phyloP scores from a whole-genome alignment of 2,329 filamentous ascomycete species.

The Helotiales sp. region DNA sequence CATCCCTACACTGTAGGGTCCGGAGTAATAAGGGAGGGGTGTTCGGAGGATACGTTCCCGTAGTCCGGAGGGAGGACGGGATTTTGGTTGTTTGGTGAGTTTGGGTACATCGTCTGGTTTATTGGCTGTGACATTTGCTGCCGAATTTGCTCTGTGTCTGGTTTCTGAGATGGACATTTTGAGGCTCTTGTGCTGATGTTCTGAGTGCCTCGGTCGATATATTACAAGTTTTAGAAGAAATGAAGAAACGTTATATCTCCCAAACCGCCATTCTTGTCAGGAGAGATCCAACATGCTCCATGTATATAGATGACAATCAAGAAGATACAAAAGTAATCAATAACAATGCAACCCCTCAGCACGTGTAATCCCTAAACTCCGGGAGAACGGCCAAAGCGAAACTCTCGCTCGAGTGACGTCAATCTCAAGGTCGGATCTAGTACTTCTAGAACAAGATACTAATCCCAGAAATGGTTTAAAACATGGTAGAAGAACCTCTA shows the following conservation, averaged over 20 bases:
- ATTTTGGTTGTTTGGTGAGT: conserved; percentile 39
- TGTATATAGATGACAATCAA: background rate
- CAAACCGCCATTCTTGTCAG: background rate
- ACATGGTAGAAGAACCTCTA: background rate
- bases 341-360: too few species aligned
- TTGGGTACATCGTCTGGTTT: conserved; percentile 20
- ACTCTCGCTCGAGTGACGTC: background rate
- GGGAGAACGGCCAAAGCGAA: background rate
- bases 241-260: background rate
- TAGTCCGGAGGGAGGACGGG: conserved; percentile 45
- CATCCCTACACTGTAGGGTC: conserved; percentile 51
- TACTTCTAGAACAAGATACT: background rate
- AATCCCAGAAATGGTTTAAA: too few species aligned
- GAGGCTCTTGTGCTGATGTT: background rate
- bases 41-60: conserved; percentile 47
- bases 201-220: background rate
- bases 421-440: background rate
- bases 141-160: background rate
- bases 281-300: too few species aligned
- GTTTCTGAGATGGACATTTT: background rate
- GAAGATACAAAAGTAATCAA: background rate
- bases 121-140: background rate
- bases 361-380: background rate
- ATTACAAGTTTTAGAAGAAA: background rate
- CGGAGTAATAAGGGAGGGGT: conserved; percentile 49